A percentile compares a stretch with the other conserved stretches of the same genome.
Evolutionary conservation across 2,329 filamentous ascomycete genomes (phyloP).

Genomic region (Neofusicoccum sp.): DNA sequence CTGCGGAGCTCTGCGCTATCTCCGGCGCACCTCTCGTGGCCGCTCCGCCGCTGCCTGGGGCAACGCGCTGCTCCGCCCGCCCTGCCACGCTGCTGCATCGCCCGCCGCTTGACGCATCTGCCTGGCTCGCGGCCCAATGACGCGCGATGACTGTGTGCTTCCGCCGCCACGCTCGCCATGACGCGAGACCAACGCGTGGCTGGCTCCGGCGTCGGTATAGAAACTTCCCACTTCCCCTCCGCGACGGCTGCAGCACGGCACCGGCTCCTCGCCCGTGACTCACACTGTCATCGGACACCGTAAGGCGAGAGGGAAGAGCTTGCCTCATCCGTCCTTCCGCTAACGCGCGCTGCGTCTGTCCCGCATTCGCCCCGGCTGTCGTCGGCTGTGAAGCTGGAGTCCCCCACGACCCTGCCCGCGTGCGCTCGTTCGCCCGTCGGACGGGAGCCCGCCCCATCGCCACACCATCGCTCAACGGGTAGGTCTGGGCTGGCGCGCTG

Average conservation of each 20-base stretch:
- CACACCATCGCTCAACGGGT: neutral
- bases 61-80: neutral
- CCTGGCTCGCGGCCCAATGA: too few species aligned
- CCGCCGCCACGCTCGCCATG: too few species aligned
- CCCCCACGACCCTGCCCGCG: neutral
- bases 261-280: neutral
- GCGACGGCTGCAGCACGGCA: neutral
- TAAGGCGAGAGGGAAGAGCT: neutral
- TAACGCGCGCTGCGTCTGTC: neutral
- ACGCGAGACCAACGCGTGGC: too few species aligned
- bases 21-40: slow-evolving; percentile 4
- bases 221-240: too few species aligned
- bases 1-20: slow-evolving; percentile 4
- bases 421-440: neutral
- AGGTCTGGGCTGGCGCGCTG: neutral
- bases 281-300: neutral
- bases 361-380: neutral
- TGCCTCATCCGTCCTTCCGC: neutral
- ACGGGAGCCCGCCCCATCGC: neutral
- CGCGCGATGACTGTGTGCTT: too few species aligned
- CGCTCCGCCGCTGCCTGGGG: neutral
- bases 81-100: too few species aligned
- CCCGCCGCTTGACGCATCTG: too few species aligned
- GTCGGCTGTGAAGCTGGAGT: neutral
- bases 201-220: too few species aligned